A percentile compares a stretch with the other conserved stretches of the same genome.
Evolutionary conservation across 306 rosid genomes (phyloP).

Genomic region (Cucurbita argyrosperma): DNA sequence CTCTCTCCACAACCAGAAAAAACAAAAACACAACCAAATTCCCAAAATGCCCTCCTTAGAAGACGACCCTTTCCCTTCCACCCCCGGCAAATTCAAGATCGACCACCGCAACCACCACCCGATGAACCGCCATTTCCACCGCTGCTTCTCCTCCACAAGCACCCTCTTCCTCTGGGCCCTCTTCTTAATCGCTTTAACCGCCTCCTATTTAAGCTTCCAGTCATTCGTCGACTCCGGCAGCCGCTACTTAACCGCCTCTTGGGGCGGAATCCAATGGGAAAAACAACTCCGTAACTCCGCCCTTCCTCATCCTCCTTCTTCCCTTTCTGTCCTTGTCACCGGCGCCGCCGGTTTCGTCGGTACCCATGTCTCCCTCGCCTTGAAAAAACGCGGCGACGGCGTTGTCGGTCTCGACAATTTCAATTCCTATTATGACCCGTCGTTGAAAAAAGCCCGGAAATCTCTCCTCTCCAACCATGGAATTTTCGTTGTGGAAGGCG

Average conservation of each 20-base stretch:
- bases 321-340: conserved; percentile 44
- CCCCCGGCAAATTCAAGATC: conserved; percentile 59
- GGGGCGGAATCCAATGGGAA: conserved; percentile 79
- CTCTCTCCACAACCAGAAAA: background rate
- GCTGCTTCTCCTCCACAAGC: conserved; percentile 54
- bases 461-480: conserved; percentile 28
- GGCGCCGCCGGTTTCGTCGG: conserved; percentile 65
- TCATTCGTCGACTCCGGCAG: conserved; percentile 42
- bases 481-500: conserved; percentile 41
- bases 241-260: conserved; percentile 40
- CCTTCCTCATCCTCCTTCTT: conserved; percentile 22
- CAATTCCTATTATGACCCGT: conserved; percentile 49
- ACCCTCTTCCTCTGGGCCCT: conserved; percentile 64
- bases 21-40: background rate
- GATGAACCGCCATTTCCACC: conserved; percentile 39
- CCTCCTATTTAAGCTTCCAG: conserved; percentile 47
- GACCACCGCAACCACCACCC: conserved; percentile 4
- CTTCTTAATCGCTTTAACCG: conserved; percentile 46
- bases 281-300: conserved; percentile 47
- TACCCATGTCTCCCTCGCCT: conserved; percentile 40
- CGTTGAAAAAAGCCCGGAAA: conserved; percentile 36
- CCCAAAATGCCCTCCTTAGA: conserved; percentile 32
- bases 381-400: conserved; percentile 53
- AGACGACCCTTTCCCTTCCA: conserved; percentile 44
- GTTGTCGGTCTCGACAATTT: conserved; percentile 57